Evolutionary conservation across 2,329 filamentous ascomycete genomes (phyloP).

Genomic region (Neofusicoccum kwambonambiense): DNA sequence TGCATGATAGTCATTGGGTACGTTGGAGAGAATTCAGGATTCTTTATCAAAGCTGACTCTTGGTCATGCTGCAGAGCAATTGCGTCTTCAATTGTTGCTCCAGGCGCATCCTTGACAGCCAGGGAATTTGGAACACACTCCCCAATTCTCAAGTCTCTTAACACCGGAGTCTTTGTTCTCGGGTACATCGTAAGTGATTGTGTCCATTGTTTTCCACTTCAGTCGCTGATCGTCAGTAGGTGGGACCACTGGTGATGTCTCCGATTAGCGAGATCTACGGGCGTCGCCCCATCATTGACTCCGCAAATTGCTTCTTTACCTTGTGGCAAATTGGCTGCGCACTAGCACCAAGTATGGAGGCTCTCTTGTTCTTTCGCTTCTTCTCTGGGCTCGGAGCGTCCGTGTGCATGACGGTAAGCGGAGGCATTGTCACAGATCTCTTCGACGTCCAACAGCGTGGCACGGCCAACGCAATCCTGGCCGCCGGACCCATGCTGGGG

Average conservation of each 20-base stretch:
- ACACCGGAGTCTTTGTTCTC: too few species aligned
- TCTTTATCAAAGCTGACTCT: too few species aligned
- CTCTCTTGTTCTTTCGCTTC: constrained; percentile 26
- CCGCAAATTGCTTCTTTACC: constrained; percentile 40
- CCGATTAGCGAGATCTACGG: constrained; percentile 31
- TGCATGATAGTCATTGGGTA: too few species aligned
- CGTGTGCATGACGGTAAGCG: constrained; percentile 21
- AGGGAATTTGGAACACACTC: too few species aligned
- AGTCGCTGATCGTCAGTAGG: background rate
- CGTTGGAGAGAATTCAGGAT: too few species aligned
- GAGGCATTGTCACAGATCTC: constrained; percentile 27
- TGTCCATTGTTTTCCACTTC: too few species aligned
- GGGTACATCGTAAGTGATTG: too few species aligned
- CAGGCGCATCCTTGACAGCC: too few species aligned
- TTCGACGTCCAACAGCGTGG: constrained; percentile 26
- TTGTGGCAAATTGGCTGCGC: constrained; percentile 45
- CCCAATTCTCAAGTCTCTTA: too few species aligned
- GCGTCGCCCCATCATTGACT: background rate
- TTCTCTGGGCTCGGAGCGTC: constrained; percentile 28
- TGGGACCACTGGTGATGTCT: constrained; percentile 28
- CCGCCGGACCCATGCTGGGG: constrained; percentile 31
- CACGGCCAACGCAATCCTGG: constrained; percentile 23
- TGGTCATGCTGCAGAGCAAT: too few species aligned
- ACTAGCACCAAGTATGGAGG: constrained; percentile 25
- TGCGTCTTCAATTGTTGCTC: too few species aligned